Conservation (phyloP, 176 grass and related monocot genomes). For the Hsuehochloa calcarea region DNA sequence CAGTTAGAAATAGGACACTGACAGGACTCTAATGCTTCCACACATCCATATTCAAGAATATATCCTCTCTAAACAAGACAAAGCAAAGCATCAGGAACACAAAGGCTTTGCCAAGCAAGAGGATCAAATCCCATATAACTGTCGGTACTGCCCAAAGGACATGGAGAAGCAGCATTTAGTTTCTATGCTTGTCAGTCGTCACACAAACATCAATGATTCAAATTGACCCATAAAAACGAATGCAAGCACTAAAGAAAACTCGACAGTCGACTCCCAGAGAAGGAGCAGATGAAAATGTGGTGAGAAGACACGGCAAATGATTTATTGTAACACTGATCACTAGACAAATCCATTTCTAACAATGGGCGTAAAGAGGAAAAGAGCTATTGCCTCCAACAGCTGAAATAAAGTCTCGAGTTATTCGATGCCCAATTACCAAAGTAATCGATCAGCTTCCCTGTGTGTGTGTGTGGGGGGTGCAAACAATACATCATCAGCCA, state of each 20-base stretch:
- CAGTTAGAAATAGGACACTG: not conserved
- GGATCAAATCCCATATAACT: slow-evolving; percentile 7
- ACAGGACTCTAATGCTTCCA: not conserved
- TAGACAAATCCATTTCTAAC: not conserved
- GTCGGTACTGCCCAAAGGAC: not conserved
- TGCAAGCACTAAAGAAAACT: not conserved
- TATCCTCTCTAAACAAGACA: not conserved
- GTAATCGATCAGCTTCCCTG: no score
- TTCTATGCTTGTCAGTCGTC: not conserved
- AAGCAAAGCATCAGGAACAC: not conserved
- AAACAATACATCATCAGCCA: no score
- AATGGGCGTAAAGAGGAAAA: not conserved
- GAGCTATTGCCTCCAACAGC: not conserved
- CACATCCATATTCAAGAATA: not conserved
- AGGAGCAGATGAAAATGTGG: not conserved
- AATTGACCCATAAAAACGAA: not conserved
- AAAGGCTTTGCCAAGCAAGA: not conserved
- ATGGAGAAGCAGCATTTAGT: not conserved
- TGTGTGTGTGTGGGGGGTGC: no score
- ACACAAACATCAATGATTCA: not conserved
- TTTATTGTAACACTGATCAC: not conserved
- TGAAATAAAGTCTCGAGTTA: no score
- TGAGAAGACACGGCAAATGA: not conserved
- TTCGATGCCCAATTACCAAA: no score
- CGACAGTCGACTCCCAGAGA: not conserved